phyloP scores from a whole-genome alignment of 208 protist species.

The Trypanosoma conorhini region DNA sequence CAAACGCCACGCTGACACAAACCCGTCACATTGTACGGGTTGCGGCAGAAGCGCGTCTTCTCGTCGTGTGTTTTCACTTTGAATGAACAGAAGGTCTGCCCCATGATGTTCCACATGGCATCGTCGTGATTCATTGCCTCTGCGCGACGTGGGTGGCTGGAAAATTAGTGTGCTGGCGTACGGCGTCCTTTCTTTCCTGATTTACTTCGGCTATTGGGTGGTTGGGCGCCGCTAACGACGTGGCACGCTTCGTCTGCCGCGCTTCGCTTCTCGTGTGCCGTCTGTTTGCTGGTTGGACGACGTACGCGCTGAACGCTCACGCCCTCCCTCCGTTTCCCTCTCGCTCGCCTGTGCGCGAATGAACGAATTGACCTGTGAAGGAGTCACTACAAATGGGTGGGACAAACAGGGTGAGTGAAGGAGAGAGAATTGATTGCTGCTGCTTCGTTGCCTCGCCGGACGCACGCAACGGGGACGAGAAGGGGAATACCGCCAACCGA shows the following conservation, averaged over 20 bases:
- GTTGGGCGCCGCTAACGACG: neutral
- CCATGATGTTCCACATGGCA: constrained; percentile 93
- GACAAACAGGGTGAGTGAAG: neutral
- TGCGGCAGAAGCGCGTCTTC: constrained; percentile 98
- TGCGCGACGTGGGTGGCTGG: neutral
- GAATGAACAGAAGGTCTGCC: constrained; percentile 93
- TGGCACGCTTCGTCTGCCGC: neutral
- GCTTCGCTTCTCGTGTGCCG: neutral
- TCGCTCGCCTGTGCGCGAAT: neutral
- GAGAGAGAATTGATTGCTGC: too few relatives aligned
- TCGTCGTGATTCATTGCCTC: constrained; percentile 93
- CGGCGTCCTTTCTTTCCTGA: neutral
- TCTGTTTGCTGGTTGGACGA: neutral
- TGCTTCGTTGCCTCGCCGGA: too few relatives aligned
- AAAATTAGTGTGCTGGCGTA: neutral
- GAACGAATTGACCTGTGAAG: neutral
- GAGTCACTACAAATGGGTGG: neutral
- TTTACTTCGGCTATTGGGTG: neutral
- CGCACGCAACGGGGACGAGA: too few relatives aligned
- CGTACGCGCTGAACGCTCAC: neutral
- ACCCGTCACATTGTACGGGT: constrained; percentile 99
- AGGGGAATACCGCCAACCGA: too few relatives aligned
- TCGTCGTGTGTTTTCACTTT: constrained; percentile 93
- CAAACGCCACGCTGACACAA: constrained; percentile 97
- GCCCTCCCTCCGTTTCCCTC: neutral